These are phyloP conservation scores for Selaginella moellendorffii DNA, from an alignment of 75 land plant species.

Conservation along the genomic window DNA sequence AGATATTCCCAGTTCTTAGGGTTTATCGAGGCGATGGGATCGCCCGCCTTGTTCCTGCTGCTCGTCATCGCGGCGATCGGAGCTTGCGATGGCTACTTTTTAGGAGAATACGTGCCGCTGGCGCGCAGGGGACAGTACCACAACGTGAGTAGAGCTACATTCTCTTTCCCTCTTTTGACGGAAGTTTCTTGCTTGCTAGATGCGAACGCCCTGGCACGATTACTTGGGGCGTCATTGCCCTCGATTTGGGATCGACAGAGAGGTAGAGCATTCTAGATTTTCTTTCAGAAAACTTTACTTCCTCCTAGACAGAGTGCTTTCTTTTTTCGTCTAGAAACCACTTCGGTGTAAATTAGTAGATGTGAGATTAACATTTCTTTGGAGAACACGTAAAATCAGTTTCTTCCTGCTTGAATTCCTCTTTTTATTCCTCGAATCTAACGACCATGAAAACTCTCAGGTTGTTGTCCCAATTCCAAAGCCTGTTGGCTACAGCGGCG, in stretches of 20 bases:
- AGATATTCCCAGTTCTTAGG: too few relatives aligned
- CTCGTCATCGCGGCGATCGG: too few relatives aligned
- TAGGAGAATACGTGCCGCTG: slow-evolving; percentile 32
- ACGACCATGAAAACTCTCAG: too few relatives aligned
- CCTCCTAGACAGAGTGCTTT: too few relatives aligned
- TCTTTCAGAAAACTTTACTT: background rate
- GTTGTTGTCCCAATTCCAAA: slow-evolving; percentile 69
- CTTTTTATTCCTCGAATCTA: too few relatives aligned
- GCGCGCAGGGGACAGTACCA: slow-evolving; percentile 23
- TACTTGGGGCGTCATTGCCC: slow-evolving; percentile 85
- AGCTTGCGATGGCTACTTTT: slow-evolving; percentile 18
- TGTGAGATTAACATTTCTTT: too few relatives aligned
- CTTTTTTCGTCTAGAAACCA: too few relatives aligned
- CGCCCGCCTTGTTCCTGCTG: too few relatives aligned
- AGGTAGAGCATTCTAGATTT: slow-evolving; percentile 38
- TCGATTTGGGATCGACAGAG: slow-evolving; percentile 79
- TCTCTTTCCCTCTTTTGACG: background rate
- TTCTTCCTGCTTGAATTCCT: too few relatives aligned
- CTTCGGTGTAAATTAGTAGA: slow-evolving; percentile 2
- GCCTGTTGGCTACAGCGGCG: slow-evolving; percentile 73
- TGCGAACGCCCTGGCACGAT: slow-evolving; percentile 73
- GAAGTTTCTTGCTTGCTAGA: slow-evolving; percentile 23
- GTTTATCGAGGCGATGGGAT: too few relatives aligned
- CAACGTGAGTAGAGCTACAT: slow-evolving; percentile 15
- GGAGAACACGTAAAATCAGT: too few relatives aligned